Evolutionary conservation across 2,329 filamentous ascomycete species (phyloP).

Genomic region (Stagonosporopsis chrysanthemi): DNA sequence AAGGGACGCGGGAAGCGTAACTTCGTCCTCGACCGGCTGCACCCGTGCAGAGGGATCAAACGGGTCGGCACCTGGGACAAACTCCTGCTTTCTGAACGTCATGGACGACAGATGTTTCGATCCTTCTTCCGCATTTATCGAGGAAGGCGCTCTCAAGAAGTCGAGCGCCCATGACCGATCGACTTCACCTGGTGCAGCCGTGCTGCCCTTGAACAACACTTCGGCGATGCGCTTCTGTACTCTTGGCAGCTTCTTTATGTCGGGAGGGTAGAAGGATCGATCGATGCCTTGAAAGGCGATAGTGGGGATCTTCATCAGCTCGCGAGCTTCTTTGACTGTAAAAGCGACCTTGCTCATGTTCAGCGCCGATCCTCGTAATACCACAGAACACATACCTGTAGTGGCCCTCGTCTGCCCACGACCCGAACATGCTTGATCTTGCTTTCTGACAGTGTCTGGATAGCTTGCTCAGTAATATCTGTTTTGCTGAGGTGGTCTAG

Average conservation of each 20-base stretch:
- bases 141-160: conserved; percentile 80
- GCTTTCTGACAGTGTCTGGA: conserved; percentile 75
- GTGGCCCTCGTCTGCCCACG: conserved; percentile 86
- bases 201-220: conserved; percentile 78
- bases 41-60: conserved; percentile 62
- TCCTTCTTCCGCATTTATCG: conserved; percentile 62
- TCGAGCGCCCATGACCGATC: conserved; percentile 82
- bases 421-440: conserved; percentile 81
- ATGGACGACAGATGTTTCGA: conserved; percentile 66
- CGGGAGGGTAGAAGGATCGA: conserved; percentile 69
- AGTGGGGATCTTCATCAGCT: conserved; percentile 78
- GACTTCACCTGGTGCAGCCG: conserved; percentile 57
- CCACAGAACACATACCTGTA: conserved; percentile 68
- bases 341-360: conserved; percentile 76
- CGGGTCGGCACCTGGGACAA: conserved; percentile 47
- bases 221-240: conserved; percentile 80
- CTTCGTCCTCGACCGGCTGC: conserved; percentile 53
- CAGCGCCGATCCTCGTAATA: not conserved
- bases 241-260: conserved; percentile 74
- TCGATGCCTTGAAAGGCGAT: conserved; percentile 77
- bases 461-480: conserved; percentile 86
- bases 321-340: conserved; percentile 92
- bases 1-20: conserved; percentile 68
- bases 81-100: conserved; percentile 66
- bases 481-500: conserved; percentile 78